Percentiles rank a stretch among this genome's conserved stretches.
phyloP scores from a whole-genome alignment of 202 grass and related monocot genomes.

The Panicum virgatum region DNA sequence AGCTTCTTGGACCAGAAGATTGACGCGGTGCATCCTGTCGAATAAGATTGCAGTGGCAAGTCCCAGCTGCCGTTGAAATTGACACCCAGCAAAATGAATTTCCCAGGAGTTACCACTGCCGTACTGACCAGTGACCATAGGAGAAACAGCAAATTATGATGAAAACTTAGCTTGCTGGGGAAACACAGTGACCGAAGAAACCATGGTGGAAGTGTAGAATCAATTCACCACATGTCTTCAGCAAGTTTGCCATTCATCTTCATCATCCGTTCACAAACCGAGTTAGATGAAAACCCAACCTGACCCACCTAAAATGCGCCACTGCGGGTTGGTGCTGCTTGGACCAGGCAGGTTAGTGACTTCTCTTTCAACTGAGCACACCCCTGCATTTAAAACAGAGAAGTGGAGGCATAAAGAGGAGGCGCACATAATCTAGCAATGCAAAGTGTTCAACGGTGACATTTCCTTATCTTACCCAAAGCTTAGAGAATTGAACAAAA shows the following conservation, averaged over 20 bases:
- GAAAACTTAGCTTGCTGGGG: not conserved
- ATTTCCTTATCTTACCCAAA: too few species aligned
- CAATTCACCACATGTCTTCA: not conserved
- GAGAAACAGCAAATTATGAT: not conserved
- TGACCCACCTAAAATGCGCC: not conserved
- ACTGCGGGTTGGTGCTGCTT: not conserved
- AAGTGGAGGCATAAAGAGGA: not conserved
- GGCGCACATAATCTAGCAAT: not conserved
- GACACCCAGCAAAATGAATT: not conserved
- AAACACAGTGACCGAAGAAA: not conserved
- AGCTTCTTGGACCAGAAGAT: not conserved
- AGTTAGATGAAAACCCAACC: conserved; percentile 4
- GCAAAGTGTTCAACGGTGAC: not conserved
- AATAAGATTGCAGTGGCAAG: not conserved
- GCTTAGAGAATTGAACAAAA: too few species aligned
- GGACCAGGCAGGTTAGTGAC: not conserved
- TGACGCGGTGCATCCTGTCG: not conserved
- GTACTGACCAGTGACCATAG: not conserved
- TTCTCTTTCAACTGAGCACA: not conserved
- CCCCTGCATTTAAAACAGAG: not conserved
- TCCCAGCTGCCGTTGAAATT: not conserved
- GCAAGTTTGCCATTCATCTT: not conserved
- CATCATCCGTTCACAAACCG: not conserved
- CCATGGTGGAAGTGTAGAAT: not conserved
- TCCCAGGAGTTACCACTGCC: not conserved